phyloP scores from a whole-genome alignment of 1,284 basidiomycete genomes.

The Thelephora terrestris region DNA sequence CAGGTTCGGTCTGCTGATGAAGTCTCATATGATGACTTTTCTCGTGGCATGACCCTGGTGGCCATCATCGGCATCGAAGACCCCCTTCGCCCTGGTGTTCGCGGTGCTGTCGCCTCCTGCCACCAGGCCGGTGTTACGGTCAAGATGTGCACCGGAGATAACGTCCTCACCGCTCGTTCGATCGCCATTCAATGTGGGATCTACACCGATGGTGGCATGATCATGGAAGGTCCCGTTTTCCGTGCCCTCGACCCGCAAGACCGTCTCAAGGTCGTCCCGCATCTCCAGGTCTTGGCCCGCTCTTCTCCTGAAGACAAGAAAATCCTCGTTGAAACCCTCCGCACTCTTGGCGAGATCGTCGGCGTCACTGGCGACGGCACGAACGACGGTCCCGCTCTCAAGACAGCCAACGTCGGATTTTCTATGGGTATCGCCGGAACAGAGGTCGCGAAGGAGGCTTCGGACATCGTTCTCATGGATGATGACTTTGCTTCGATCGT shows the following conservation, averaged over 20 bases:
- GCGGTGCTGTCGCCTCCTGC: conserved; percentile 81
- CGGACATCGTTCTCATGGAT: too few relatives aligned
- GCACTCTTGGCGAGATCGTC: conserved; percentile 84
- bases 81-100: conserved; percentile 85
- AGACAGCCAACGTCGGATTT: conserved; percentile 90
- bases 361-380: conserved; percentile 98
- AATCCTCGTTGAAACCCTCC: conserved; percentile 83
- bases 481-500: conserved; percentile 98
- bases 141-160: too few relatives aligned
- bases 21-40: conserved; percentile 68
- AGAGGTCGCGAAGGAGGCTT: too few relatives aligned
- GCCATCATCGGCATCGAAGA: conserved; percentile 94
- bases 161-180: conserved; percentile 97
- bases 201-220: too few relatives aligned
- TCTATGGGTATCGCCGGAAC: conserved; percentile 99
- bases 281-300: conserved; percentile 79
- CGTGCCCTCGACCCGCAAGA: too few relatives aligned
- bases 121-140: conserved; percentile 86
- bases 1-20: too few relatives aligned
- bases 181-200: conserved; percentile 92
- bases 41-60: conserved; percentile 73
- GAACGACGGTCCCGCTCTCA: conserved; percentile 95
- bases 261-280: too few relatives aligned
- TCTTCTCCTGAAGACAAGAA: conserved; percentile 98
- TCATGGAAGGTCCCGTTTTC: too few relatives aligned